Percentiles rank a stretch among this genome's conserved stretches.
Evolutionary conservation across 108 stramenopile species (phyloP).

Genomic region (Pseudonitzschia delicatissima): DNA sequence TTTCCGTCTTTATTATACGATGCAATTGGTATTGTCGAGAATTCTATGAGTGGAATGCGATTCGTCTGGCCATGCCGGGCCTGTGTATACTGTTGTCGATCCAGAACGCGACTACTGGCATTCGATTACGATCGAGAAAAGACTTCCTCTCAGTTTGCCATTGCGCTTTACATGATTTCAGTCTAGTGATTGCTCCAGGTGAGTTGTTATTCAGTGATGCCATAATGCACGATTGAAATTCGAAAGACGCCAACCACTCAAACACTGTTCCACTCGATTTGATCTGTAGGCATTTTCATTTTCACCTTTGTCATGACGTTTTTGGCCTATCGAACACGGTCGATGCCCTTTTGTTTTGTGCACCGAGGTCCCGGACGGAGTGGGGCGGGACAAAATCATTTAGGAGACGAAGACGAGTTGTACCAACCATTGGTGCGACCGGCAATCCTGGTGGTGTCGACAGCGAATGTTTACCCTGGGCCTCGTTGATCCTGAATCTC

Average conservation of each 20-base stretch:
- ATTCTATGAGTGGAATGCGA: slow-evolving; percentile 43
- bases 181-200: slow-evolving; percentile 26
- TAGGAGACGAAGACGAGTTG: slow-evolving; percentile 24
- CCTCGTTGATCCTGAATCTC: slow-evolving; percentile 15
- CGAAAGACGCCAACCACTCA: neutral
- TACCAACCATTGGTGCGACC: slow-evolving; percentile 32
- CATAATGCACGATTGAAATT: neutral
- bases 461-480: slow-evolving; percentile 23
- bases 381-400: neutral
- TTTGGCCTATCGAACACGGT: slow-evolving; percentile 30
- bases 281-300: slow-evolving; percentile 15
- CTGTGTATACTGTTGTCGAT: slow-evolving; percentile 2
- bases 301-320: slow-evolving; percentile 34
- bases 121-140: slow-evolving; percentile 1
- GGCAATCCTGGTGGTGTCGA: slow-evolving; percentile 26
- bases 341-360: slow-evolving; percentile 37
- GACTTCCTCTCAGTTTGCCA: slow-evolving; percentile 21
- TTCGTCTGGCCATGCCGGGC: slow-evolving; percentile 30
- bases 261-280: neutral
- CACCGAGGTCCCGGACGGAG: slow-evolving; percentile 23
- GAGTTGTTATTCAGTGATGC: neutral
- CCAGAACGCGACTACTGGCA: slow-evolving; percentile 4
- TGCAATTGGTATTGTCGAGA: slow-evolving; percentile 12
- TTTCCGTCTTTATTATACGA: slow-evolving; percentile 21
- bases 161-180: slow-evolving; percentile 32